Evolutionary conservation across 768 basidiomycete species (phyloP).

Genomic region (Kwoniella bestiolae): DNA sequence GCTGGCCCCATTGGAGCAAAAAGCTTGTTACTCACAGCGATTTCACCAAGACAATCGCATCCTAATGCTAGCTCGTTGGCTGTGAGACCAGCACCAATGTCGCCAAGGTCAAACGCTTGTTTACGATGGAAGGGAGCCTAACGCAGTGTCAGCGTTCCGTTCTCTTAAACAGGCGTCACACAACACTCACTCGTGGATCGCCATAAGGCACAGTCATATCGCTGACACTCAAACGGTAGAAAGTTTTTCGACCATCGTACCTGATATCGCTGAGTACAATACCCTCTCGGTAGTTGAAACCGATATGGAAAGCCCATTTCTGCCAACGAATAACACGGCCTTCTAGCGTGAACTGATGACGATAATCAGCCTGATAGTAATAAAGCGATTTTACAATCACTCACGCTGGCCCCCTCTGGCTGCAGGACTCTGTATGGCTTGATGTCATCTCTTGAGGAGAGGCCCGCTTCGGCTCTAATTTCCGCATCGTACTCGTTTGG

Average conservation of each 20-base stretch:
- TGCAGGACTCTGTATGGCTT: slow-evolving; percentile 21
- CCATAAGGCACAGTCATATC: slow-evolving; percentile 49
- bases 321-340: slow-evolving; percentile 86
- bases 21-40: slow-evolving; percentile 1
- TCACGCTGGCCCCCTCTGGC: slow-evolving; percentile 30
- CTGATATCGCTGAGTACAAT: slow-evolving; percentile 39
- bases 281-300: slow-evolving; percentile 64
- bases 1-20: too few relatives aligned
- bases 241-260: slow-evolving; percentile 40
- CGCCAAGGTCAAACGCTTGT: slow-evolving; percentile 49
- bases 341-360: slow-evolving; percentile 60
- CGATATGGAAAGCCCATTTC: slow-evolving; percentile 83
- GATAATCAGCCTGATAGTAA: neutral
- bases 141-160: neutral
- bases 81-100: slow-evolving; percentile 35
- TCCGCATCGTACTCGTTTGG: slow-evolving; percentile 18
- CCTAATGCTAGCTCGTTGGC: slow-evolving; percentile 44
- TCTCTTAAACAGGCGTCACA: neutral
- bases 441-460: slow-evolving; percentile 10
- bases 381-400: neutral
- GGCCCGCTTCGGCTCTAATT: neutral
- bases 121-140: slow-evolving; percentile 35
- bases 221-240: slow-evolving; percentile 37
- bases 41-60: slow-evolving; percentile 48
- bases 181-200: slow-evolving; percentile 15